A percentile compares a stretch with the other conserved stretches of the same genome.
Evolutionary conservation across 768 basidiomycete genomes (phyloP).

Genomic region (Boletales sp.): DNA sequence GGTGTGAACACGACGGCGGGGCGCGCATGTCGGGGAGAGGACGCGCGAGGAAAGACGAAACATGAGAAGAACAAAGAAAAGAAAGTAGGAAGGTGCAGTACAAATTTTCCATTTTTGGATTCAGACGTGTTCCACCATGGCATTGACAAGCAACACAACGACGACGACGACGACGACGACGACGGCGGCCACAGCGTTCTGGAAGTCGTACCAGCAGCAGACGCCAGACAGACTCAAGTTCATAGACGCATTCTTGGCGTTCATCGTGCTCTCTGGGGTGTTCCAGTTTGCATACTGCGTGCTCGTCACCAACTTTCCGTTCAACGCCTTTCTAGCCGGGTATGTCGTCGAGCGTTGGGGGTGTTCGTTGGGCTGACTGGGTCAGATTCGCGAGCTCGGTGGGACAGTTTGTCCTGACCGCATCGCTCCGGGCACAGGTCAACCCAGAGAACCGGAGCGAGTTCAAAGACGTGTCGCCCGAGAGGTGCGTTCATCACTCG

Average conservation of each 20-base stretch:
- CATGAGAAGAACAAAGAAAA: constrained; percentile 11
- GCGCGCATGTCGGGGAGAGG: constrained; percentile 12
- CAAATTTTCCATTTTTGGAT: constrained; percentile 11
- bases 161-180: constrained; percentile 19
- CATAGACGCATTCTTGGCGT: constrained; percentile 89
- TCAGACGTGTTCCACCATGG: constrained; percentile 21
- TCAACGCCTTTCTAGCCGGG: constrained; percentile 97
- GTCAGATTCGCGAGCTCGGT: constrained; percentile 88
- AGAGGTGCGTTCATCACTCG: constrained; percentile 68
- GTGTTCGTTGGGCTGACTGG: constrained; percentile 3
- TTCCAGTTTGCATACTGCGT: constrained; percentile 91
- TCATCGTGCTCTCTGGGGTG: constrained; percentile 88
- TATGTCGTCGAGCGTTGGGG: constrained; percentile 37
- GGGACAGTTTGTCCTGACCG: constrained; percentile 95
- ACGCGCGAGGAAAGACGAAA: constrained; percentile 21
- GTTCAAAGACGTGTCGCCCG: constrained; percentile 91
- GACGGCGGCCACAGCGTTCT: constrained; percentile 52
- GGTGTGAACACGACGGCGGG: constrained; percentile 43
- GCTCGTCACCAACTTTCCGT: constrained; percentile 88
- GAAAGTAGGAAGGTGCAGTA: no score
- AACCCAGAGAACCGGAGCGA: constrained; percentile 78
- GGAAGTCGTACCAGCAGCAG: constrained; percentile 71
- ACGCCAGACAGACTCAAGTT: constrained; percentile 88
- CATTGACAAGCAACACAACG: background rate
- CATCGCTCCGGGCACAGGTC: constrained; percentile 88